Base-by-base conservation (phyloP, 1,284 basidiomycete species). In the Melampsora americana region DNA sequence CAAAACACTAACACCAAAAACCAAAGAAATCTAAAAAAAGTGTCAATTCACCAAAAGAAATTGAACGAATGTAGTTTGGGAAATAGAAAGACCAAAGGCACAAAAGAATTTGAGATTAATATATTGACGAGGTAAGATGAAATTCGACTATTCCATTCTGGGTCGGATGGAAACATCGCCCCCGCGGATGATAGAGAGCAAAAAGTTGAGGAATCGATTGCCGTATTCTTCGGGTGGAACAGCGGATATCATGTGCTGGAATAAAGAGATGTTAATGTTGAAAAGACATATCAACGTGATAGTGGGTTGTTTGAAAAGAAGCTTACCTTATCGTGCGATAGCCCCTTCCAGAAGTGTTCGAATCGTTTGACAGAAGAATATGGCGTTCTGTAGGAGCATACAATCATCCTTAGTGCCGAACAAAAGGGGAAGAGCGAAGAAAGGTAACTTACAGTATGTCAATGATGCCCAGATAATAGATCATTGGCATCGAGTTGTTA, bases 261-360 rank as follows among this genome's bases (percentile, higher is more conserved):
- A 78, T 69, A 77, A 68, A 74, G 76, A 9, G 75, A 35, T 9
- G 35, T 35, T 32, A 50, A 20, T 68, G 42, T 68, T 2, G 11
- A 26, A 14, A 56, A 32, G 0, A 30, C 30, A 26, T n/a, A n/a
- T n/a, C n/a, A n/a, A n/a, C n/a, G n/a, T n/a, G n/a, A n/a, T n/a
- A 77, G 66, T 26, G 42, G 30, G 4, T 23, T 59, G 32, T 9
- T 30, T 14, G 44, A 11, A 64, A 3, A 28, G 75, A 66, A 0
- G 88, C 92, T 83, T 79, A 95, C 92, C 79, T 90, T 84, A 85
- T 95, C 92, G 66, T 91, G 90, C 30, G 87, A 88, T 79, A 97
- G 83, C 18, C 93, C 91, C 84, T 97, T 97, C 92, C 93, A 98
- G 77, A 92, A 86, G 82, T 93, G 90, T 84, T 99, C 96, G 50